Base-by-base conservation (phyloP, 176 grass and related monocot species). In the Oryza glaberrima region DNA sequence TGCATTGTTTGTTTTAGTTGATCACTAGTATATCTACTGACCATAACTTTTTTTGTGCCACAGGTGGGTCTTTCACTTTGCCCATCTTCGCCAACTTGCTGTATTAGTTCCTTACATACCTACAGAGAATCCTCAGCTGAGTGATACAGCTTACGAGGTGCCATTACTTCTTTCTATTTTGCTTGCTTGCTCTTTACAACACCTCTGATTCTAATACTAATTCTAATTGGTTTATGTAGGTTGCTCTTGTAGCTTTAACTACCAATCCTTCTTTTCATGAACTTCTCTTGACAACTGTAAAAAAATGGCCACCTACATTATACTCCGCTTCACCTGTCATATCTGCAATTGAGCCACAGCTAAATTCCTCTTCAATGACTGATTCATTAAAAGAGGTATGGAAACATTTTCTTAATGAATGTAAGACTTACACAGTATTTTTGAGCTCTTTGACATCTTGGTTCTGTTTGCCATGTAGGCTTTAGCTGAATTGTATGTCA, bases 21-120 rank as follows among this genome's bases (percentile, higher is more conserved):
- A 73, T 45, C 58, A 12, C 74, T 77, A 56, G 75, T 75, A 68
- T 68, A 36, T 69, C 16, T 81, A 70, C 15, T 88, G 89, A 91
- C 69, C 7, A 84, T 12, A 81, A 67, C 67, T 23, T 63, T 75
- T 89, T 89, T 68, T 26, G 75, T 88, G 49, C 72, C 49, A 76
- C 74, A 99, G 96, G 79, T 99, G 96, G 96, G 90, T 99, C 74
- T 99, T 96, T 81, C 91, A 96, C 84, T 99, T 99, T 90, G 96
- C 93, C 68, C 91, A 96, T 87, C 93, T 99, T 65, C 91, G 93
- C 76, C 96, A 96, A 79, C 93, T 99, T 92, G 88, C 93, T 77
- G 90, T 94, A 83, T 93, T 99, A 72, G 94, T 99, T 82, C 93
- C 96, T 61, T 94, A 94, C 84, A 99, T 99, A 67, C 96, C 96